A percentile compares a stretch with the other conserved stretches of the same genome.
phyloP scores from a whole-genome alignment of 2,329 filamentous ascomycete species.

The Stagonosporopsis chrysanthemi region DNA sequence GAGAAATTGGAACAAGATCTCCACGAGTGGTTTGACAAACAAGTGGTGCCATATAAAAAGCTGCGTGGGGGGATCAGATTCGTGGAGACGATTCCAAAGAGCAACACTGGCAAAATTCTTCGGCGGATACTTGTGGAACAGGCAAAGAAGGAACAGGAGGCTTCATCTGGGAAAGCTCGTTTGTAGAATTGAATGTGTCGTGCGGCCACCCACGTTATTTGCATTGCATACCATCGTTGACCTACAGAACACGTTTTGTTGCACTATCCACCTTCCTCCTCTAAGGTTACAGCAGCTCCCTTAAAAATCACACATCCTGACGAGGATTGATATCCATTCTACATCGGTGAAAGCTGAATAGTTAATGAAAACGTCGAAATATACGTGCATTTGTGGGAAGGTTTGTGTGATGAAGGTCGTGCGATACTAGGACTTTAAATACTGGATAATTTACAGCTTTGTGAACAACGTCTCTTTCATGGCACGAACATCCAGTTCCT shows the following conservation, averaged over 20 bases:
- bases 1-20: too few species aligned
- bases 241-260: neutral
- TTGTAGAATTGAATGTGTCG: neutral
- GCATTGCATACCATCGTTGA: neutral
- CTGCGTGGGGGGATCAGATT: constrained; percentile 35
- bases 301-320: too few species aligned
- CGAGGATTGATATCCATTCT: too few species aligned
- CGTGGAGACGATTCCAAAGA: constrained; percentile 31
- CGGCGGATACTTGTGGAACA: neutral
- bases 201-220: neutral
- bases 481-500: constrained; percentile 31
- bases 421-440: neutral
- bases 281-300: too few species aligned
- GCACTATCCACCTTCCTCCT: neutral
- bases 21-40: too few species aligned
- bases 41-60: constrained; percentile 39
- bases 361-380: too few species aligned
- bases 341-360: too few species aligned
- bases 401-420: neutral
- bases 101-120: neutral
- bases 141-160: neutral
- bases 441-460: constrained; percentile 3
- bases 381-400: too few species aligned
- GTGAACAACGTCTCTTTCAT: constrained; percentile 25
- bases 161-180: neutral